Evolutionary conservation across 2,329 filamentous ascomycete species (phyloP).

Genomic region (Aspergillus melleus): DNA sequence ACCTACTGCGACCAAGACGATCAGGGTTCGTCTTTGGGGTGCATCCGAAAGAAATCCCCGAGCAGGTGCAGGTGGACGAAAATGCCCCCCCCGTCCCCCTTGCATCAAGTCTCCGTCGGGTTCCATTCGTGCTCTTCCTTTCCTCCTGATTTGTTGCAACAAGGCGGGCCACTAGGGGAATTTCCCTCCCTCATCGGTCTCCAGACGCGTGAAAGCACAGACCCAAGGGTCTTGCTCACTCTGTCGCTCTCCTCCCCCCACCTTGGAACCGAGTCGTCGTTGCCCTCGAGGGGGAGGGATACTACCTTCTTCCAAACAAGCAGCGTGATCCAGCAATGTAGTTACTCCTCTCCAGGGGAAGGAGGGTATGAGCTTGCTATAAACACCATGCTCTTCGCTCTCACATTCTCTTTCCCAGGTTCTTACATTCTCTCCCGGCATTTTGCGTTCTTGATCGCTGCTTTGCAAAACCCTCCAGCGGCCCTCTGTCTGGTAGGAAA

Average conservation of each 20-base stretch:
- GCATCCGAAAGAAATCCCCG: slow-evolving; percentile 35
- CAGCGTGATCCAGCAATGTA: slow-evolving; percentile 37
- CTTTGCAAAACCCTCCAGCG: slow-evolving; percentile 33
- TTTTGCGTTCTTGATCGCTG: slow-evolving; percentile 39
- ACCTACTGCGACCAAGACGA: slow-evolving; percentile 17
- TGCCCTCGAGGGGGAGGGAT: slow-evolving; percentile 36
- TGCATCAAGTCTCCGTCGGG: slow-evolving; percentile 33
- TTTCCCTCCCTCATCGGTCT: slow-evolving; percentile 30
- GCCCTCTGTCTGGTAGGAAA: slow-evolving; percentile 41
- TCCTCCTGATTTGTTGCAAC: slow-evolving; percentile 41
- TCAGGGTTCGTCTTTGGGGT: slow-evolving; percentile 24
- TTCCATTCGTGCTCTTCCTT: slow-evolving; percentile 34
- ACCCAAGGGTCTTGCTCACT: slow-evolving; percentile 19
- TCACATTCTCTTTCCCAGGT: slow-evolving; percentile 46
- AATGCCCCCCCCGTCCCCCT: slow-evolving; percentile 26
- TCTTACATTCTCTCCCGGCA: slow-evolving; percentile 44
- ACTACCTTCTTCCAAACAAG: slow-evolving; percentile 28
- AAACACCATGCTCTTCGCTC: slow-evolving; percentile 45
- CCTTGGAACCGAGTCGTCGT: slow-evolving; percentile 31
- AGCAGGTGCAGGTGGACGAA: slow-evolving; percentile 30
- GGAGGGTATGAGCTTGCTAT: slow-evolving; percentile 37
- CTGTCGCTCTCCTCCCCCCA: slow-evolving; percentile 13
- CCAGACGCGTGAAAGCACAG: slow-evolving; percentile 33
- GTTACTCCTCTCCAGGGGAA: slow-evolving; percentile 30
- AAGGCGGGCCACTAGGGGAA: slow-evolving; percentile 27